Evolutionary conservation across 2,329 filamentous ascomycete species (phyloP), one percentile per base, ranked within the genome.

Genomic region (Cadophora luteo-olivacea): DNA sequence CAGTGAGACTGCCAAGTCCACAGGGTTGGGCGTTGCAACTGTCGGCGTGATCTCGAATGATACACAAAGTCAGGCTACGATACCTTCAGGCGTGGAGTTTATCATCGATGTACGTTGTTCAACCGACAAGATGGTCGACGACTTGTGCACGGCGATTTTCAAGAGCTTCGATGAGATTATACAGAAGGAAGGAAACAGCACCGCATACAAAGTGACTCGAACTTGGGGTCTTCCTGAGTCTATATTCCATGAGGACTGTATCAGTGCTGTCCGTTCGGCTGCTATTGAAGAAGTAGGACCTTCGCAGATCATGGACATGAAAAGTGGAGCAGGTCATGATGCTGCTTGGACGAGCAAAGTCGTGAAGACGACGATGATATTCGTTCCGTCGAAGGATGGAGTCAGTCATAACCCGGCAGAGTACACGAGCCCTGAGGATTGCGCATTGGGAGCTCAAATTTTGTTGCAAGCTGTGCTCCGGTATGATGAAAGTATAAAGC

Each of bases 371-470:
- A 84, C 84, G 54, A 91, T 91, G 88, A 87, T 90, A 36, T 91
- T 91, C 72, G 85, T 90, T 14, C 87, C 87, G 1, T 89, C 86
- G 66, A 84, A 82, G 72, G 84, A 88, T 73, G 88, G 88, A 2
- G 79, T 91, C 22, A 88, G 86, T 72, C 88, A 91, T 74, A 85
- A 89, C 72, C 88, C 88, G 0, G 82, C 85, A 62, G 88, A 90
- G 74, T 90, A 86, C 73, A 86, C 85, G 41, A 84, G 82, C 38
- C 82, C 84, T 0, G 86, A 87, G 51, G 86, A 89, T 74, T 90
- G 87, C 74, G 81, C 82, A 1, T 79, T 83, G n/a, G 86, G 86
- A 3, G 83, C 85, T 54, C 79, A 83, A 77, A 78, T 87, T 6
- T 71, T 85, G 62, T 68, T 82, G 68, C 78, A 82, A 61, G 79